phyloP scores from a whole-genome alignment of 495 filamentous ascomycete species.

The Antarctomyces pellizariae region DNA sequence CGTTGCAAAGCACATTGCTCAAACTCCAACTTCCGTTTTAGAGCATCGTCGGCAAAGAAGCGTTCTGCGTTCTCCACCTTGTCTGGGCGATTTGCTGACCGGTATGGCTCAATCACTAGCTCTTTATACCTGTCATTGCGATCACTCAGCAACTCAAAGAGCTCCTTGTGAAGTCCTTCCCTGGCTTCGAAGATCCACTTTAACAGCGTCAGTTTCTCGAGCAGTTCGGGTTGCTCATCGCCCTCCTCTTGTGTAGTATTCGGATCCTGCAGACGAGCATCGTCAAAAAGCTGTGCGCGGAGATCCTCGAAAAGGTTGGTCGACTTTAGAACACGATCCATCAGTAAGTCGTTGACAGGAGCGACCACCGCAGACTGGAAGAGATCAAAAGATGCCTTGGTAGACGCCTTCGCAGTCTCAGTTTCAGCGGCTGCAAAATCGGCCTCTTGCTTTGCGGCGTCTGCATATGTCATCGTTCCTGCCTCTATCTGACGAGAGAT shows the following conservation, averaged over 20 bases:
- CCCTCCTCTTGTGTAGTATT: constrained; percentile 81
- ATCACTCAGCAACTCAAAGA: constrained; percentile 62
- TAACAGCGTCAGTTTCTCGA: constrained; percentile 80
- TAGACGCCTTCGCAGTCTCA: constrained; percentile 32
- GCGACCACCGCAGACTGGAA: constrained; percentile 56
- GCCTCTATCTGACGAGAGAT: constrained; percentile 51
- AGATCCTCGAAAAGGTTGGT: constrained; percentile 48
- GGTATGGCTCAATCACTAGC: constrained; percentile 61
- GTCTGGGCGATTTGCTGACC: constrained; percentile 37
- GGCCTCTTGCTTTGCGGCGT: constrained; percentile 48
- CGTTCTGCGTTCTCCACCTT: constrained; percentile 51
- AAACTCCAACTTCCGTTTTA: constrained; percentile 38
- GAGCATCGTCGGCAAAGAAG: constrained; percentile 62
- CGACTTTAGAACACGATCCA: constrained; percentile 33
- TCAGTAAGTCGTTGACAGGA: constrained; percentile 53
- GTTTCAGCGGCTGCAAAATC: constrained; percentile 43
- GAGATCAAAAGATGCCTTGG: constrained; percentile 48
- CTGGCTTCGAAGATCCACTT: constrained; percentile 96
- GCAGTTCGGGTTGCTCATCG: constrained; percentile 78
- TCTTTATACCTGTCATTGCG: constrained; percentile 69
- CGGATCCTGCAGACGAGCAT: constrained; percentile 45
- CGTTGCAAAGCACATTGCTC: constrained; percentile 44
- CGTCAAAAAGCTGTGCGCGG: constrained; percentile 43
- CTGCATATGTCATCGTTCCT: constrained; percentile 53
- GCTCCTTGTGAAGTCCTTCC: constrained; percentile 59